Evolutionary conservation across 768 basidiomycete species (phyloP).

Genomic region (Amanita subjunquillea): DNA sequence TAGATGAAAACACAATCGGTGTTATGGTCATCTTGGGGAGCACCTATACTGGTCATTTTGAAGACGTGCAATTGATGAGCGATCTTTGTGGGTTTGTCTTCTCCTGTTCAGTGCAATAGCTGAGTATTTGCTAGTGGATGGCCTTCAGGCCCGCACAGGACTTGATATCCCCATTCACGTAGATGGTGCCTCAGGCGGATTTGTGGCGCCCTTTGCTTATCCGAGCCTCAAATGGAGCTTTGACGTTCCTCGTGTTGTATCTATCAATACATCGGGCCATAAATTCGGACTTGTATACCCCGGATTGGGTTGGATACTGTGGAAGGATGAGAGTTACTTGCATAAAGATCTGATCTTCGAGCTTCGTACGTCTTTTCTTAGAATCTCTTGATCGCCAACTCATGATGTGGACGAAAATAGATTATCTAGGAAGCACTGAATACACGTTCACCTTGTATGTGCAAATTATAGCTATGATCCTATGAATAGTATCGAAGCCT

Average conservation of each 20-base stretch:
- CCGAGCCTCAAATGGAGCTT: slow-evolving; percentile 50
- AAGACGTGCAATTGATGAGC: slow-evolving; percentile 47
- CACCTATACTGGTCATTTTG: slow-evolving; percentile 57
- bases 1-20: slow-evolving; percentile 66
- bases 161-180: slow-evolving; percentile 57
- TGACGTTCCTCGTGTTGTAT: slow-evolving; percentile 42
- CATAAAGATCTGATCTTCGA: slow-evolving; percentile 60
- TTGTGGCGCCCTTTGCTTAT: slow-evolving; percentile 55
- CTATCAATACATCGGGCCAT: slow-evolving; percentile 46
- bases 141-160: slow-evolving; percentile 43
- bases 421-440: slow-evolving; percentile 50
- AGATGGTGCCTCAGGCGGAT: slow-evolving; percentile 53
- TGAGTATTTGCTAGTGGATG: slow-evolving; percentile 29
- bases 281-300: slow-evolving; percentile 49
- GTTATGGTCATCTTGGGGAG: slow-evolving; percentile 46
- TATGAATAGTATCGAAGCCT: not conserved
- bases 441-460: slow-evolving; percentile 45
- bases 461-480: not conserved
- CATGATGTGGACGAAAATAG: slow-evolving; percentile 11
- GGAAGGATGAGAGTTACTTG: slow-evolving; percentile 44
- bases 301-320: slow-evolving; percentile 53
- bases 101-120: not conserved
- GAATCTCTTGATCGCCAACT: not conserved
- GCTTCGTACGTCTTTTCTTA: slow-evolving; percentile 30
- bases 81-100: slow-evolving; percentile 25